These are phyloP conservation scores for Ammopiptanthus mongolicus DNA, from an alignment of 306 rosid genomes.

Conservation along the genomic window DNA sequence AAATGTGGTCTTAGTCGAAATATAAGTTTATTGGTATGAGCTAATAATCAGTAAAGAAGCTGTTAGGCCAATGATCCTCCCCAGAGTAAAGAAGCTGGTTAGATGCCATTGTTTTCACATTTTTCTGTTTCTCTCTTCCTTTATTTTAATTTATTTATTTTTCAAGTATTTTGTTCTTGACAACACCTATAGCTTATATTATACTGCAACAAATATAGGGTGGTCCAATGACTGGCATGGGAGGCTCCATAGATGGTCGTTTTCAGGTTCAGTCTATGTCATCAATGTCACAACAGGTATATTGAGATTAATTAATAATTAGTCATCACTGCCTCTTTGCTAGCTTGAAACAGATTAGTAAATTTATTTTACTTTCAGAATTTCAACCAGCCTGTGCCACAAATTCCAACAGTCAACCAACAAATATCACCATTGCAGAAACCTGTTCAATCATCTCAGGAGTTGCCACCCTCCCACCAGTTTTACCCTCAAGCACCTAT, in stretches of 20 bases:
- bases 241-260: conserved; percentile 48
- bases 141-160: background rate
- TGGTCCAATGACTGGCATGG: conserved; percentile 45
- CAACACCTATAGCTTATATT: conserved; percentile 17
- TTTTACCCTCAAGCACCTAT: conserved; percentile 44
- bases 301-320: conserved; percentile 8
- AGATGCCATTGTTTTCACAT: background rate
- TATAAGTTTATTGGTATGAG: background rate
- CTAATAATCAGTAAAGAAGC: background rate
- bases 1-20: background rate
- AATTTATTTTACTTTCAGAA: conserved; percentile 41
- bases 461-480: conserved; percentile 57
- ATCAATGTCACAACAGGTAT: conserved; percentile 60
- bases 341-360: conserved; percentile 8
- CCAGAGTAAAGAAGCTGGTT: too few species aligned
- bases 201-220: conserved; percentile 42
- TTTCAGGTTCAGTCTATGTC: conserved; percentile 37
- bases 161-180: background rate
- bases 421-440: conserved; percentile 62
- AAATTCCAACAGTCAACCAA: conserved; percentile 53
- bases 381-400: conserved; percentile 53
- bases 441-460: conserved; percentile 64
- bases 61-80: background rate
- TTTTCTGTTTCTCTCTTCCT: background rate
- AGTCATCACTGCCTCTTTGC: conserved; percentile 14